Conservation (phyloP, 2,329 filamentous ascomycete species). For the Exophiala viscosa region DNA sequence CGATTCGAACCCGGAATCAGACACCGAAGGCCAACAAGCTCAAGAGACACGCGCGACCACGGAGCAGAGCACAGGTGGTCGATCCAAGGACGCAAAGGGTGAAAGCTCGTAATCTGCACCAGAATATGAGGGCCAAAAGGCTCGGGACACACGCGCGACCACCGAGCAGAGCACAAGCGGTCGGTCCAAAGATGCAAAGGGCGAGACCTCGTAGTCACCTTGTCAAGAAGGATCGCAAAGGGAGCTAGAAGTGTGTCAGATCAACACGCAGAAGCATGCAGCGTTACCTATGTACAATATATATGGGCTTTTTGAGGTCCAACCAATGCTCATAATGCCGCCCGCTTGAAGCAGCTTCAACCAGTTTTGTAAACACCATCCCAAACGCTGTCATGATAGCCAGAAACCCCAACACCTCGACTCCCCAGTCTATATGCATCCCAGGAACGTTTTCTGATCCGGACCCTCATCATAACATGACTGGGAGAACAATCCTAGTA, state of each 20-base stretch:
- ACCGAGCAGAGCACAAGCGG: conserved; percentile 23
- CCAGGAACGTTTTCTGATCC: no score
- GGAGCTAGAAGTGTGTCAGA: not conserved
- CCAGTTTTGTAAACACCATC: no score
- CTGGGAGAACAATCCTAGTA: not conserved
- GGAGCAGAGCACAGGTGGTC: conserved; percentile 22
- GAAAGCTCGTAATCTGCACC: conserved; percentile 45
- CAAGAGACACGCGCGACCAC: conserved; percentile 14
- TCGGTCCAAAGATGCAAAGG: conserved; percentile 25
- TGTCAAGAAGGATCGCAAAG: not conserved
- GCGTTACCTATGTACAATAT: conserved; percentile 1
- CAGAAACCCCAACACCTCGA: no score
- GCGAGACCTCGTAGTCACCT: conserved; percentile 19
- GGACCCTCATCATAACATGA: not conserved
- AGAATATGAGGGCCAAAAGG: conserved; percentile 23
- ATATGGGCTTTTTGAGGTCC: no score
- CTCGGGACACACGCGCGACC: conserved; percentile 12
- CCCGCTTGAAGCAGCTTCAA: no score
- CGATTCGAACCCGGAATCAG: conserved; percentile 36
- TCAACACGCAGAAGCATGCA: not conserved
- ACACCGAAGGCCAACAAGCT: conserved; percentile 24
- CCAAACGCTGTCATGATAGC: no score
- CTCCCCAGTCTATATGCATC: no score
- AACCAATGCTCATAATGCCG: no score
- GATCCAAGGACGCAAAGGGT: conserved; percentile 32